Percentiles rank a stretch among this genome's conserved stretches.
Conservation (phyloP, 108 stramenopile genomes). For the Chaetoceros muelleri region DNA sequence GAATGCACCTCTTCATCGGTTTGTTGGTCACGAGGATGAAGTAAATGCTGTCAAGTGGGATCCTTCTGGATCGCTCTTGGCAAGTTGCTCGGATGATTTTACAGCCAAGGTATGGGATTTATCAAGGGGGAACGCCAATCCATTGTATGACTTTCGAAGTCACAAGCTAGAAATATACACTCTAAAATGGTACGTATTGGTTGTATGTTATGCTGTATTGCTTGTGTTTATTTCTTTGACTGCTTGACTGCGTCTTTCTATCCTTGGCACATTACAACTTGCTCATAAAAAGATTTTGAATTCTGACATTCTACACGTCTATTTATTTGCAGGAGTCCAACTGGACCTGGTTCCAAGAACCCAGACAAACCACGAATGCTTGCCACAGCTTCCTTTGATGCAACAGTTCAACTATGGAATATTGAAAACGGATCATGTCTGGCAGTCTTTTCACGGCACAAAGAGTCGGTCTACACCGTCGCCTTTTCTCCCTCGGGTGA, state of each 20-base stretch:
- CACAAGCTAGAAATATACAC: slow-evolving; percentile 96
- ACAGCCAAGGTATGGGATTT: slow-evolving; percentile 94
- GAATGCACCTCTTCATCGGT: slow-evolving; percentile 45
- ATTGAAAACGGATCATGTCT: slow-evolving; percentile 72
- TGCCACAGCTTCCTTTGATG: slow-evolving; percentile 94
- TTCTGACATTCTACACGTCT: background rate
- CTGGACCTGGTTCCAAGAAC: slow-evolving; percentile 83
- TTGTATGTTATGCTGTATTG: background rate
- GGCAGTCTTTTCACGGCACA: slow-evolving; percentile 71
- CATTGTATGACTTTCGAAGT: slow-evolving; percentile 78
- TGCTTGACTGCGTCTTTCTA: background rate
- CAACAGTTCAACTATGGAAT: slow-evolving; percentile 90
- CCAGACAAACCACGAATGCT: slow-evolving; percentile 76
- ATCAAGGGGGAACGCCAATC: slow-evolving; percentile 36
- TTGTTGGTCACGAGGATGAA: slow-evolving; percentile 81
- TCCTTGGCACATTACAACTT: background rate
- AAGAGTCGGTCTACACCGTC: slow-evolving; percentile 82
- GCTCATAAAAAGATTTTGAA: background rate
- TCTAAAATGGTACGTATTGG: slow-evolving; percentile 74
- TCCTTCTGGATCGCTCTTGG: slow-evolving; percentile 83
- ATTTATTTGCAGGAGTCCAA: slow-evolving; percentile 49
- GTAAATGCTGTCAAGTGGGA: slow-evolving; percentile 97
- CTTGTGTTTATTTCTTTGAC: background rate
- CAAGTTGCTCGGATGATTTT: slow-evolving; percentile 92
- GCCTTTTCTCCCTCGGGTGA: slow-evolving; percentile 83